Conservation (phyloP, 345 rosid species). For the Capsella bursapastoris region DNA sequence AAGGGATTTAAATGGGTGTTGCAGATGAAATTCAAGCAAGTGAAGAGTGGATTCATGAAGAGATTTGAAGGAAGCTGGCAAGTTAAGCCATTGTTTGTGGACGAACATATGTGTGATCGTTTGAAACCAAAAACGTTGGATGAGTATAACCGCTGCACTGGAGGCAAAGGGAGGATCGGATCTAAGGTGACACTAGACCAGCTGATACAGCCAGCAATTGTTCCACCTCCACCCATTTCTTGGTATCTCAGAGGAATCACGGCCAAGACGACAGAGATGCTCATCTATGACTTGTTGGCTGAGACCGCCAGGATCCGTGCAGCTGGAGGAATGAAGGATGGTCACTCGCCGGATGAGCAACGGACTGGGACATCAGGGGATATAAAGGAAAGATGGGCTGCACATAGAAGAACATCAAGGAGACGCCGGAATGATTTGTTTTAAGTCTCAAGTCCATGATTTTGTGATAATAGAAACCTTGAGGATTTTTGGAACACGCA, state of each 20-base stretch:
- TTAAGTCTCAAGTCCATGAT: constrained; percentile 3
- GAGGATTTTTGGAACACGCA: neutral
- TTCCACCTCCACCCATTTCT: constrained; percentile 91
- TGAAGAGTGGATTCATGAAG: constrained; percentile 85
- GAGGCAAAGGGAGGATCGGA: constrained; percentile 85
- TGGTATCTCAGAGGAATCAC: constrained; percentile 97
- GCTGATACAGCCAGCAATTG: constrained; percentile 77
- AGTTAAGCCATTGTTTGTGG: constrained; percentile 75
- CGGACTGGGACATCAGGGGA: constrained; percentile 32
- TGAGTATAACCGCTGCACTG: constrained; percentile 65
- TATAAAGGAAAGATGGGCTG: constrained; percentile 84
- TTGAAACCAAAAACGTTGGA: constrained; percentile 67
- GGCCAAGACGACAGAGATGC: constrained; percentile 78
- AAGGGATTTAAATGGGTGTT: constrained; percentile 8
- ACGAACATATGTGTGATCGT: constrained; percentile 72
- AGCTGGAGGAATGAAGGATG: constrained; percentile 12
- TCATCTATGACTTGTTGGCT: constrained; percentile 71
- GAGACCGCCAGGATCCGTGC: constrained; percentile 68
- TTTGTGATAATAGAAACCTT: constrained; percentile 1
- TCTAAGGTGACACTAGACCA: constrained; percentile 78
- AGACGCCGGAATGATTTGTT: constrained; percentile 33
- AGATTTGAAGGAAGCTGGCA: constrained; percentile 91
- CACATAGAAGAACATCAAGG: constrained; percentile 60
- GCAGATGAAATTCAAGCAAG: constrained; percentile 95
- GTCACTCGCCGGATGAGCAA: constrained; percentile 30